Conservation (phyloP, 2,329 filamentous ascomycete species). For the Sporothrix protearum region DNA sequence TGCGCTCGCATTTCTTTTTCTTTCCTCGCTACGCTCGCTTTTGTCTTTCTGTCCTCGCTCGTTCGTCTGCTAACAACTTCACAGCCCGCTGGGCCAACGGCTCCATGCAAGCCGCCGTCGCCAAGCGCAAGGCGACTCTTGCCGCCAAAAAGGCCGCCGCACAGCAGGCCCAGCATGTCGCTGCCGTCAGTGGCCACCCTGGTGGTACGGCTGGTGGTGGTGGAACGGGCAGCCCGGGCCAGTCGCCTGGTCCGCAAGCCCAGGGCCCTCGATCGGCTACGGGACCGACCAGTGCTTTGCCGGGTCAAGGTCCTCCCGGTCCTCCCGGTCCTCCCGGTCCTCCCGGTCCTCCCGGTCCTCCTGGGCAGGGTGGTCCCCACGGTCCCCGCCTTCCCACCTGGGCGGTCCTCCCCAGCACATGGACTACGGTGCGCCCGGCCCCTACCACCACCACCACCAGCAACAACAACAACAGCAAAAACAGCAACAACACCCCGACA, state of each 20-base stretch:
- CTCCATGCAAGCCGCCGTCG: slow-evolving; percentile 58
- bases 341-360: not conserved
- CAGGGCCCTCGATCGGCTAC: not conserved
- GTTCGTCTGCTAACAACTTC: slow-evolving; percentile 11
- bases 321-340: not conserved
- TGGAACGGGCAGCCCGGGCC: not conserved
- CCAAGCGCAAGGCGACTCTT: slow-evolving; percentile 58
- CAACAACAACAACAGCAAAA: slow-evolving; percentile 9
- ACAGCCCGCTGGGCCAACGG: slow-evolving; percentile 58
- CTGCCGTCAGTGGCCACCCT: not conserved
- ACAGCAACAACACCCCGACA: not conserved
- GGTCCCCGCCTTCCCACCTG: not conserved
- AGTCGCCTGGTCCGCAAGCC: not conserved
- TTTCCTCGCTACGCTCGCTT: not conserved
- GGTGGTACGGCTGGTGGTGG: not conserved
- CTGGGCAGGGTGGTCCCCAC: not conserved
- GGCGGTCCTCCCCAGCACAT: not conserved
- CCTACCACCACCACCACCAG: slow-evolving; percentile 14
- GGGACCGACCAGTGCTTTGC: not conserved
- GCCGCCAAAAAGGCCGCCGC: slow-evolving; percentile 51
- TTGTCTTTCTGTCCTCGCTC: no score
- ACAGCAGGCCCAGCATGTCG: slow-evolving; percentile 28
- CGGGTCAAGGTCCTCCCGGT: not conserved
- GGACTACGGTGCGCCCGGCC: not conserved
- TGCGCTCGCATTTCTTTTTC: slow-evolving; percentile 8